Base-by-base conservation (phyloP, 352 stramenopile genomes). In the Halophytophthora polymorphica region DNA sequence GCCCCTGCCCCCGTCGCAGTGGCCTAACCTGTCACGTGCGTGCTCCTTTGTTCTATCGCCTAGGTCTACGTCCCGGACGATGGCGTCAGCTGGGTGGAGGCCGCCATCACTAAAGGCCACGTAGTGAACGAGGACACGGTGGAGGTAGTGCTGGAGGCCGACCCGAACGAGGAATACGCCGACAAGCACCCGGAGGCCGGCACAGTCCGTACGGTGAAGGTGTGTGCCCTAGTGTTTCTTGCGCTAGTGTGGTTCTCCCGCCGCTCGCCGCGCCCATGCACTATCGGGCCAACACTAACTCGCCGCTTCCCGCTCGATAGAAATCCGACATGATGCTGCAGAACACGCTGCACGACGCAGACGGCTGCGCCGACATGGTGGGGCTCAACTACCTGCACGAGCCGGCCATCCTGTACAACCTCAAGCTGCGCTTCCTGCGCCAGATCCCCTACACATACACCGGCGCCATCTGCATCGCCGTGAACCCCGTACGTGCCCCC, bases 371-470 rank as follows among this genome's bases (percentile, higher is more conserved):
- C 42, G 82, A 95, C 56, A 93, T 96, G 86, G 78, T 90, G 47
- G 88, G 72, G 49, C 77, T 96, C 36, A 91, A 90, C 66, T 94
- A 96, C 61, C 71, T 97, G 28, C 90, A 97, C 61, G 88, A 96
- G 69, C 83, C 90, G 3, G 87, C 87, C 25, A 96, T 97, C 46
- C 67, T 97, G 19, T 96, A 86, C 70, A 97, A 96, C 72, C 75
- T 97, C 33, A 87, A 93, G 63, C 66, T 83, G 45, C 80, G 90
- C 43, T 96, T 95, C 66, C 71, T 94, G 57, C 69, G 71, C 45
- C 72, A 88, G 45, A 85, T 96, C 58, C 96, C 96, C 0, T 99
- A 99, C 77, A 98, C 96, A 40, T 96, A 97, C 64, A 97, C 96
- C 17, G 95, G 95, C 36, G 86, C 97, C 19, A 98, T 98, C 71